Evolutionary conservation across 1,139 yeast species (phyloP), one percentile per base, ranked within the genome.

Genomic region (Magnusiomyces starmeri): DNA sequence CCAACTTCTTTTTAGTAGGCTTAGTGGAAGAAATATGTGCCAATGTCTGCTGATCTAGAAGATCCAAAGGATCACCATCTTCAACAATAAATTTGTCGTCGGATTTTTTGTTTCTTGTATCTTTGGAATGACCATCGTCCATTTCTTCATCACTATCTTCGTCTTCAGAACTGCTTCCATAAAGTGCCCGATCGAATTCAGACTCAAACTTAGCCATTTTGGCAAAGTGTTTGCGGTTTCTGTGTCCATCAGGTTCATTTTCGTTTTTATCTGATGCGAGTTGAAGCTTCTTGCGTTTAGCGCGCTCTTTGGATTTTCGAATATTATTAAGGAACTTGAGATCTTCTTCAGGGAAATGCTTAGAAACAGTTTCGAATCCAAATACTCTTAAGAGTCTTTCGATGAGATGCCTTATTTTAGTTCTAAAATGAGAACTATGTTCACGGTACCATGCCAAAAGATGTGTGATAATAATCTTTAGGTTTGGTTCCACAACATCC

Each of bases 371-470:
- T 39, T 89, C 97, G 58, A 80, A 78, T 18, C 98, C 97, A 65
- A 87, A 89, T 64, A 89, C 83, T 68, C 98, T 81, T 52, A 92
- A 79, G 63, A 92, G 74, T 64, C 98, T 80, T 74, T 92, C 98
- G 57, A 92, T 75, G 56, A 92, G 85, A 64, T 92, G 97, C 72
- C 88, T 88, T 43, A 92, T 94, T 69, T 87, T 90, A 27, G 89
- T 79, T 67, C 87, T 88, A 76, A 94, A 90, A 65, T 89, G 96
- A 42, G 95, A 95, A 63, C 87, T 87, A 70, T 90, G 97, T 67
- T 89, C 97, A 67, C 88, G 95, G 43, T 96, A 87, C 95, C 97
- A 90, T 59, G 82, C 82, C 78, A 92, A 75, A 62, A 92, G 75
- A 62, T 86, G 83, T 40, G 77, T 74, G 53, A 92, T 74, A 52